These are phyloP conservation scores for Plasmodium vinckei DNA, from an alignment of 169 alveolate genomes.

Conservation along the genomic window DNA sequence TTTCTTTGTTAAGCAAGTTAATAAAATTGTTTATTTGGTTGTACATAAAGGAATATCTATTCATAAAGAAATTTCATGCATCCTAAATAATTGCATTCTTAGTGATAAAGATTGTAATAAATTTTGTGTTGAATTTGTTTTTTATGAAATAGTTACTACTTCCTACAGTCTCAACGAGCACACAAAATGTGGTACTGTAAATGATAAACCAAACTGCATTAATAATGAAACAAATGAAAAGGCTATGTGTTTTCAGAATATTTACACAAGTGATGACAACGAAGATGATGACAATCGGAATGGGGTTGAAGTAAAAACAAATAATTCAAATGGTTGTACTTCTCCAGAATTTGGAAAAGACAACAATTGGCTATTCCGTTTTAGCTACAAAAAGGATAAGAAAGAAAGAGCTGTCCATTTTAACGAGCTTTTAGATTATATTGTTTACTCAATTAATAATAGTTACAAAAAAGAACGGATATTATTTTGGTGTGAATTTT, in stretches of 20 bases:
- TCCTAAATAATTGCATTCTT: not conserved
- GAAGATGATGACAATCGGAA: not conserved
- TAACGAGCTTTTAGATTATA: conserved; percentile 49
- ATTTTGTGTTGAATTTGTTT: conserved; percentile 20
- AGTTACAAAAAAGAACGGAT: conserved; percentile 23
- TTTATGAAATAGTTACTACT: conserved; percentile 21
- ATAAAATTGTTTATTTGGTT: conserved; percentile 15
- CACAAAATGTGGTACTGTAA: not conserved
- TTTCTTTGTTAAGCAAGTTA: conserved; percentile 29
- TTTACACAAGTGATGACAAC: too few species aligned
- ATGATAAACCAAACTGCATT: not conserved
- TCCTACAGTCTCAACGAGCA: not conserved
- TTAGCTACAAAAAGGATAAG: conserved; percentile 1
- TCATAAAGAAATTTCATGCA: not conserved
- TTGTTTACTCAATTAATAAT: conserved; percentile 17
- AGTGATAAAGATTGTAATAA: not conserved
- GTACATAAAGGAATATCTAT: conserved; percentile 14
- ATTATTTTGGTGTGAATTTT: conserved; percentile 37
- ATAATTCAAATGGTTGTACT: not conserved
- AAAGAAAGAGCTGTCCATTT: not conserved
- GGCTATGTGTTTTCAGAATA: fast-evolving
- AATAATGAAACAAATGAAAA: not conserved
- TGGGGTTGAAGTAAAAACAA: not conserved
- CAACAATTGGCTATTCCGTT: not conserved
- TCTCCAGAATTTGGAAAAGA: not conserved